Base-by-base conservation (phyloP, 2,329 filamentous ascomycete genomes). In the Curvularia spicifera region DNA sequence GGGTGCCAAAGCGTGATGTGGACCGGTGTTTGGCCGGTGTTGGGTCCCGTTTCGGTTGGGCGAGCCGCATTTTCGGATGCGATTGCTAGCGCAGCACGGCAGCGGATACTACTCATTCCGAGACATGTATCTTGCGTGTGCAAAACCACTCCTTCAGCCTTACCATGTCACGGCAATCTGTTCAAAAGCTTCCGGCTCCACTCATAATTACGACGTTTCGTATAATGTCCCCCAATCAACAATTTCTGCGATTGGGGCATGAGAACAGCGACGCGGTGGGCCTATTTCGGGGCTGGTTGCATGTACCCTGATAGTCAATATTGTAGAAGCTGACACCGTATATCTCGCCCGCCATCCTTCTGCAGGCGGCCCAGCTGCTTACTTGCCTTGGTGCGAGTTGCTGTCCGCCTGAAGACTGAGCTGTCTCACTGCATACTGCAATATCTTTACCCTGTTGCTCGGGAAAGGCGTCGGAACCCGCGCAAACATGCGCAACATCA, bases 91-190 rank as follows among this genome's bases (percentile, higher is more conserved):
- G 40, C 42, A 35, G 13, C 24, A 35, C 52, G 53, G 48, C 31
- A 35, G 46, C 59, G 57, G 59, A 61, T 56, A 12, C 40, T 28
- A n/a, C 40, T 53, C 8, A 20, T 49, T 56, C 59, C 59, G 59
- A 26, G 22, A 31, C 35, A 35, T 22, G 13, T 9, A 4, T 33
- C 18, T 47, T 29, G 29, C 28, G 20, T 22, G 5, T 47, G 5
- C 37, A 39, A 39, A 22, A 13, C 45, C 37, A n/a, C 26, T 7
- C 13, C 40, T 31, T 59, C 59, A 62, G 56, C 59, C 59, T 29
- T 62, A 59, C 48, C 33, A 29, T 28, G 35, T 44, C 42, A 39
- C 51, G 54, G 54, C 42, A n/a, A 37, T 28, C 37, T 26, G 33
- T 51, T 42, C 43, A 53, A 47, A 49, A 29, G 35, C 45, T 56